These are phyloP conservation scores for Hypoxylon fuscum DNA, from an alignment of 495 filamentous ascomycete species.

Conservation along the genomic window DNA sequence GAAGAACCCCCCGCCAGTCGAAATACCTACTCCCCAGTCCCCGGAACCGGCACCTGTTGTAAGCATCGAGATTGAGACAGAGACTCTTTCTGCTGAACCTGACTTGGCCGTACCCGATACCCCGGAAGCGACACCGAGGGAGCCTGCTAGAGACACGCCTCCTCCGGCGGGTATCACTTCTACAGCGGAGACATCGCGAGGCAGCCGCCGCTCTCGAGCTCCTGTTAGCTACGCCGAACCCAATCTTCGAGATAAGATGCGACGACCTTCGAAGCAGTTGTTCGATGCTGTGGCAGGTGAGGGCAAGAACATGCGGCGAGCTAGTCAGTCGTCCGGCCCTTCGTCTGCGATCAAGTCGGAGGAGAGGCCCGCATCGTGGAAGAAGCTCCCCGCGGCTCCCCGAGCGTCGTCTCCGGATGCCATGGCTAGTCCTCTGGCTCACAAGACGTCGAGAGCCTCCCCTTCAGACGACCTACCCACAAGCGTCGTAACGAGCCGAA, in stretches of 20 bases:
- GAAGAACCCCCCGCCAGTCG: slow-evolving; percentile 28
- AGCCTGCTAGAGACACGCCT: slow-evolving; percentile 60
- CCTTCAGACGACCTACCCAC: slow-evolving; percentile 37
- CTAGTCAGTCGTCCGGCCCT: slow-evolving; percentile 37
- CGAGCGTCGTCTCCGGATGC: slow-evolving; percentile 20
- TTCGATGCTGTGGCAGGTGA: slow-evolving; percentile 73
- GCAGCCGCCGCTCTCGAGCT: slow-evolving; percentile 69
- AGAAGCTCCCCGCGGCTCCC: slow-evolving; percentile 22
- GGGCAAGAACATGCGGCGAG: slow-evolving; percentile 53
- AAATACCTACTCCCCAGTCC: slow-evolving; percentile 36
- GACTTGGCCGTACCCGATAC: slow-evolving; percentile 47
- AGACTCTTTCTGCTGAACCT: slow-evolving; percentile 43
- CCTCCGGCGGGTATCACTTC: slow-evolving; percentile 64
- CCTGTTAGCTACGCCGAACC: slow-evolving; percentile 87
- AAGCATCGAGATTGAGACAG: slow-evolving; percentile 44
- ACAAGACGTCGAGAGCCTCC: slow-evolving; percentile 23
- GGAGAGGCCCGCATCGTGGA: slow-evolving; percentile 27
- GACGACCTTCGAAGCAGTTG: slow-evolving; percentile 77
- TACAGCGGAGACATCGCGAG: slow-evolving; percentile 61
- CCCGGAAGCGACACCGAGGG: slow-evolving; percentile 41
- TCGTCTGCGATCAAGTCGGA: slow-evolving; percentile 41
- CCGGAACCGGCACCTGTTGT: slow-evolving; percentile 21
- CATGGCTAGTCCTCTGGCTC: slow-evolving; percentile 41
- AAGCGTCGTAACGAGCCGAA: slow-evolving; percentile 45
- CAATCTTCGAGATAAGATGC: slow-evolving; percentile 87